Conservation (phyloP, 169 alveolate species). For the Eimeria mitis region DNA sequence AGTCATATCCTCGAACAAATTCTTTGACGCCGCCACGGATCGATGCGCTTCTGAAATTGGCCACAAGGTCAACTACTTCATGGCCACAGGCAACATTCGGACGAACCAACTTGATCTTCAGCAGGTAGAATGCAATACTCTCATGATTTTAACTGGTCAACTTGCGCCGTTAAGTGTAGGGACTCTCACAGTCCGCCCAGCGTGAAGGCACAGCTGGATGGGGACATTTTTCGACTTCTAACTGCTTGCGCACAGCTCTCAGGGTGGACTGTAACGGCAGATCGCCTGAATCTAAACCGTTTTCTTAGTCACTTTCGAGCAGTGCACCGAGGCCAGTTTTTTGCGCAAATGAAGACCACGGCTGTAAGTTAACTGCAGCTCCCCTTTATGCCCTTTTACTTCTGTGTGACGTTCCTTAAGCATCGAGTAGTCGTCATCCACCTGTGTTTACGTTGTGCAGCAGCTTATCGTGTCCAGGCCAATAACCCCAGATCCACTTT, state of each 20-base stretch:
- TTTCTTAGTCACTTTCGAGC: slow-evolving; percentile 99
- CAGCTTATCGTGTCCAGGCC: no score
- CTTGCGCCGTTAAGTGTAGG: not conserved
- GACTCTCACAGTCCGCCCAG: not conserved
- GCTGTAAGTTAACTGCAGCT: slow-evolving; percentile 86
- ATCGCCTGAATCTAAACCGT: slow-evolving; percentile 98
- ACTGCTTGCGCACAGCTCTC: slow-evolving; percentile 92
- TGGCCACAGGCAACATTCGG: slow-evolving; percentile 98
- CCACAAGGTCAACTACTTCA: slow-evolving; percentile 88
- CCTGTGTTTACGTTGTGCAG: not conserved
- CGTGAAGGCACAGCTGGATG: not conserved
- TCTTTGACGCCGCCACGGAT: slow-evolving; percentile 50
- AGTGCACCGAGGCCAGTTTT: slow-evolving; percentile 99
- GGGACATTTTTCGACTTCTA: not conserved
- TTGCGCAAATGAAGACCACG: slow-evolving; percentile 98
- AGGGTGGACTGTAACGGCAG: slow-evolving; percentile 99
- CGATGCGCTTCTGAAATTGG: slow-evolving; percentile 68
- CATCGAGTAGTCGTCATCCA: not conserved
- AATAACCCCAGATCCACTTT: not conserved
- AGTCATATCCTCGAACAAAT: slow-evolving; percentile 43
- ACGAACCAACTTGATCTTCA: slow-evolving; percentile 88
- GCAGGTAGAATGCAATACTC: slow-evolving; percentile 67
- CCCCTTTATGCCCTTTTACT: not conserved
- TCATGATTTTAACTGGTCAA: not conserved
- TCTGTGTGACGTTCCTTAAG: not conserved